Evolutionary conservation across 108 stramenopile species (phyloP), one percentile per base, ranked within the genome.

Genomic region (Asterionellopsis glacialis): DNA sequence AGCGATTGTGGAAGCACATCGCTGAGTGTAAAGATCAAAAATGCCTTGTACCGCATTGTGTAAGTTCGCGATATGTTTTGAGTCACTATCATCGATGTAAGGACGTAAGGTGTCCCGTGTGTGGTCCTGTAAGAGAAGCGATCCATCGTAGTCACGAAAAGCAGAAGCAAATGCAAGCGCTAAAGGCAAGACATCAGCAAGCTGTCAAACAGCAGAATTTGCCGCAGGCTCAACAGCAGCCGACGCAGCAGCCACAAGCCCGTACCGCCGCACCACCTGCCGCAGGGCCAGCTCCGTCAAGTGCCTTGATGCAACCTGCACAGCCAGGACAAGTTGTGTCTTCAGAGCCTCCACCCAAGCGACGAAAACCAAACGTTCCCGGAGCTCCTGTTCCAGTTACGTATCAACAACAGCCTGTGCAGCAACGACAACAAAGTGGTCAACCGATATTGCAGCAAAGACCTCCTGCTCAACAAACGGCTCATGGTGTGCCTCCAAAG

Each of bases 41-140:
- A 65, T 99, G 98, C 70, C 61, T 91, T 51, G 89, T 95, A 11
- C 95, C 97, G 0, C 98, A 96, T 64, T 99, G 98, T 77, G 96
- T 98, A 23, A 95, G 93, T 48, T 97, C 96, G 25, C 86, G 98
- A 11, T 97, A 98, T 68, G 96, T 99, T 41, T 70, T 99, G 51
- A 96, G 95, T 69, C 98, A 99, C 77, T 98, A 97, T 67, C 96
- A 96, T 77, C 84, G 96, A 9, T 99, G 98, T 68, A 98, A 98
- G 64, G 95, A 98, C 57, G 87, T 83, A 9, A 76, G 94, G n/a
- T 99, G 98, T 69, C 94, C 97, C 1, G 97, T 99, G 0, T 99
- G 98, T 72, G 95, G 94, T 9, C 98, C 98, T 16, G 98, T 99
- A 1, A 69, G 97, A 26, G 97, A 98, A 75, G 97, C 97, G 0